Base-by-base conservation (phyloP, 2,329 filamentous ascomycete genomes). In the Colletotrichum sp. region DNA sequence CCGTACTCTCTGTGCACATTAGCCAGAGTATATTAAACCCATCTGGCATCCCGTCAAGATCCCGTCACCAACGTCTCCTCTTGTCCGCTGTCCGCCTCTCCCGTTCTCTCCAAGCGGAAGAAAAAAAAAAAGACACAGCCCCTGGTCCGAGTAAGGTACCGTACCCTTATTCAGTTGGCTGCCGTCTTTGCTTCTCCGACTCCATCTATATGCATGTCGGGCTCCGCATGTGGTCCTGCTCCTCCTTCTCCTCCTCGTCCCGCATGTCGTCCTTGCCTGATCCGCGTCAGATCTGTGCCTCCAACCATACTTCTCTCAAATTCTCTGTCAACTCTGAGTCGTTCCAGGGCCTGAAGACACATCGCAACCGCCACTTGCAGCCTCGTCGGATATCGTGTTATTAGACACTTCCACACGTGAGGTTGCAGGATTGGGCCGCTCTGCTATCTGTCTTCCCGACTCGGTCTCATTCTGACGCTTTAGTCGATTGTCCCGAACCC, bases 251-350 rank as follows among this genome's bases (percentile, higher is more conserved):
- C 71, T 43, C 55, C 52, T 75, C 72, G 43, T 52, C 43, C 70
- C 72, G 72, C 66, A 76, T 75, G 72, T 71, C 71, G 72, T 75
- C 72, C 60, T 74, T 76, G 74, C 74, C 67, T 76, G 66, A 71
- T 71, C 72, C 71, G 72, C 72, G 74, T 75, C 72, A 67, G 65
- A 75, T 63, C 66, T 68, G 55, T 71, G 52, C 66, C 61, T 70
- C 60, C 52, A 52, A 74, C 64, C 71, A 39, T 65, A 61, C 67
- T 66, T 71, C 67, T 32, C 61, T 71, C 72, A 64, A 71, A 57
- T 75, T 75, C 48, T 75, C 72, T 75, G 36, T 34, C 71, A 71
- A 52, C 60, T 57, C 60, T 61, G 30, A 61, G 61, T 71, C 72
- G 61, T 64, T 39, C 6, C 64, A 59, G 71, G 48, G 48, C 72